Percentiles rank a stretch among this genome's conserved stretches.
Conservation (phyloP, 108 stramenopile genomes). For the Nitzschia sp. region DNA sequence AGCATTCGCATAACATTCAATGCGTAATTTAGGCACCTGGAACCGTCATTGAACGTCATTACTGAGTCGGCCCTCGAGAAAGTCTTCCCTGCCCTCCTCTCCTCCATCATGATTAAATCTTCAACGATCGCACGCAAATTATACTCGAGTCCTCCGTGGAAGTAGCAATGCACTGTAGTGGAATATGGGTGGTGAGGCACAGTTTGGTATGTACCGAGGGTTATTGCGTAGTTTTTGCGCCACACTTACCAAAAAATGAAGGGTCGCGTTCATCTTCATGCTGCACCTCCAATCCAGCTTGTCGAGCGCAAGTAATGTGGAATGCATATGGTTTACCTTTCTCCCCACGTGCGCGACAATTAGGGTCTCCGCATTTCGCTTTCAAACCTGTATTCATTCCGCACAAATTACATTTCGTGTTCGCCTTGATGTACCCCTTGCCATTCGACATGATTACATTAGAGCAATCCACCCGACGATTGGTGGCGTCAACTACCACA, state of each 20-base stretch:
- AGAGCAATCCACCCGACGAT: constrained; percentile 45
- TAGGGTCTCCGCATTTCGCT: constrained; percentile 45
- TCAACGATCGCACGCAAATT: constrained; percentile 79
- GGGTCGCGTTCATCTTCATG: constrained; percentile 23
- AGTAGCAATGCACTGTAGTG: constrained; percentile 59
- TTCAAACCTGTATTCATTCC: constrained; percentile 64
- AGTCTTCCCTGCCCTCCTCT: constrained; percentile 39
- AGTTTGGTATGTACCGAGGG: background rate
- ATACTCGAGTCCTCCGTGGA: constrained; percentile 56
- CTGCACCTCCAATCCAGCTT: constrained; percentile 76
- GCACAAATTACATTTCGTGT: constrained; percentile 64
- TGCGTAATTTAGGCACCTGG: constrained; percentile 57
- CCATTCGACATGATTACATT: constrained; percentile 74
- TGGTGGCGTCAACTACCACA: constrained; percentile 8
- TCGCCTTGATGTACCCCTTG: constrained; percentile 39
- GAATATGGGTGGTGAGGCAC: background rate
- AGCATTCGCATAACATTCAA: constrained; percentile 62
- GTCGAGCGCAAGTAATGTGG: constrained; percentile 81
- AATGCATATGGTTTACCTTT: constrained; percentile 33
- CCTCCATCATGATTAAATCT: constrained; percentile 72
- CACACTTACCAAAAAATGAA: constrained; percentile 21
- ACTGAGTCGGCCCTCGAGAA: constrained; percentile 40
- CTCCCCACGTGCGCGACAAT: constrained; percentile 43
- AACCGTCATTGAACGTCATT: constrained; percentile 68
- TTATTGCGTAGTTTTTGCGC: background rate